A percentile compares a stretch with the other conserved stretches of the same genome.
These are phyloP conservation scores for Magnolia kwangsiensis DNA, from an alignment of 164 flowering plant species.

Conservation along the genomic window DNA sequence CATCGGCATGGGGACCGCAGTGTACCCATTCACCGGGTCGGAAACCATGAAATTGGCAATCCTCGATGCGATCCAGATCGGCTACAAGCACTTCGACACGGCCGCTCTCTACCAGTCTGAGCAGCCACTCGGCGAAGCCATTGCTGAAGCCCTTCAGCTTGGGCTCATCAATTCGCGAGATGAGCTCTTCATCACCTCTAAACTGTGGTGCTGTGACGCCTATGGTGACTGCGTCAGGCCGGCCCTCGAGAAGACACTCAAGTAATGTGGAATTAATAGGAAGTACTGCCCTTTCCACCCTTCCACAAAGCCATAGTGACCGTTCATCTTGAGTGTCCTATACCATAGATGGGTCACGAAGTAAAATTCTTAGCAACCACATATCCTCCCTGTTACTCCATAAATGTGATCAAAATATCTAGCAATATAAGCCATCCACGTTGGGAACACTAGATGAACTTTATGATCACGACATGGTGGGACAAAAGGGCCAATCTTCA, in stretches of 20 bases:
- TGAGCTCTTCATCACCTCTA: slow-evolving; percentile 29
- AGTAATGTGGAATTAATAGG: slow-evolving; percentile 9
- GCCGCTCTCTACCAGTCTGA: slow-evolving; percentile 21
- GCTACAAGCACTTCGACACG: slow-evolving; percentile 32
- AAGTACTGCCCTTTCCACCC: too few species aligned
- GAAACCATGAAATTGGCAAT: slow-evolving; percentile 5
- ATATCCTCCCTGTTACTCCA: too few species aligned
- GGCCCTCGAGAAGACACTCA: slow-evolving; percentile 26
- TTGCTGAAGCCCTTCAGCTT: slow-evolving; percentile 22
- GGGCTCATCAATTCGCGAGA: slow-evolving; percentile 26
- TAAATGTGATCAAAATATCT: too few species aligned
- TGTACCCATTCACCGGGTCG: slow-evolving; percentile 4
- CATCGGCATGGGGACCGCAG: slow-evolving; percentile 27
- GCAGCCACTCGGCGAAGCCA: slow-evolving; percentile 26
- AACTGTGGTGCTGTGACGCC: slow-evolving; percentile 26
- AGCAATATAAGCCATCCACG: too few species aligned
- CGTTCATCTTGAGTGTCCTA: too few species aligned
- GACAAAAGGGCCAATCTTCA: too few species aligned
- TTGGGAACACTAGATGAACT: too few species aligned
- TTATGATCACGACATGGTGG: too few species aligned
- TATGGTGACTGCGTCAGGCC: slow-evolving; percentile 24
- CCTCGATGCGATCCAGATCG: slow-evolving; percentile 20
- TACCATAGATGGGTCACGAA: too few species aligned
- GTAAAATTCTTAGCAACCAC: too few species aligned
- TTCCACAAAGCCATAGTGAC: too few species aligned